Conservation (phyloP, 176 grass and related monocot species). For the Paspalum vaginatum region DNA sequence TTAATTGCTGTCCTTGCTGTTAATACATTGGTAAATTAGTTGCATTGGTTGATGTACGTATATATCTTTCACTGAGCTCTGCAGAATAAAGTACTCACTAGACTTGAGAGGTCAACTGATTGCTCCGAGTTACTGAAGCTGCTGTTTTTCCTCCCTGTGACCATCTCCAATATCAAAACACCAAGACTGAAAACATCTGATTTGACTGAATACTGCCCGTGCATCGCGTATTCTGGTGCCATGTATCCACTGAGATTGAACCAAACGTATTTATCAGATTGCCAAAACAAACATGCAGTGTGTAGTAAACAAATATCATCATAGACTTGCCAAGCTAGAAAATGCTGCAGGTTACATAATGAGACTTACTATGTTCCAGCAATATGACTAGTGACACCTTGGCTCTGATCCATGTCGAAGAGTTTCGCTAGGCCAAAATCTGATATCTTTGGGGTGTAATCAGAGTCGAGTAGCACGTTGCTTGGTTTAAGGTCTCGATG, state of each 20-base stretch:
- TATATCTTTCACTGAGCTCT: too few species aligned
- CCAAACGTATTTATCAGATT: background rate
- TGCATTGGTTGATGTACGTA: too few species aligned
- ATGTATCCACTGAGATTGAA: conserved; percentile 43
- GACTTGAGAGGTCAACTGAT: conserved; percentile 47
- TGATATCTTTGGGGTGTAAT: conserved; percentile 65
- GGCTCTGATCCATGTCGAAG: conserved; percentile 47
- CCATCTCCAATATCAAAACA: conserved; percentile 59
- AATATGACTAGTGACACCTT: conserved; percentile 49
- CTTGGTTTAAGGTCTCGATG: conserved; percentile 54
- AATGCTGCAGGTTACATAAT: background rate
- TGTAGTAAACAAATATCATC: background rate
- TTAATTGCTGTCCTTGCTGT: background rate
- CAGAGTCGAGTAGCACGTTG: conserved; percentile 39
- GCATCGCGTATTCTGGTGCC: conserved; percentile 57
- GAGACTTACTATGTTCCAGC: conserved; percentile 70
- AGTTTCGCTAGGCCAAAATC: conserved; percentile 66
- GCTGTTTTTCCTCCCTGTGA: conserved; percentile 56
- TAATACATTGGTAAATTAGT: too few species aligned
- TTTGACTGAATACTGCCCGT: conserved; percentile 59
- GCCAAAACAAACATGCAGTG: conserved; percentile 19
- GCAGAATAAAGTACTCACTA: conserved; percentile 35
- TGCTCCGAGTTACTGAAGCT: conserved; percentile 1
- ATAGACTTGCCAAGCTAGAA: background rate
- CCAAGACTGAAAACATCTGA: conserved; percentile 63